These are phyloP conservation scores for Epithemia pelagica DNA, from an alignment of 108 stramenopile genomes.

Conservation along the genomic window DNA sequence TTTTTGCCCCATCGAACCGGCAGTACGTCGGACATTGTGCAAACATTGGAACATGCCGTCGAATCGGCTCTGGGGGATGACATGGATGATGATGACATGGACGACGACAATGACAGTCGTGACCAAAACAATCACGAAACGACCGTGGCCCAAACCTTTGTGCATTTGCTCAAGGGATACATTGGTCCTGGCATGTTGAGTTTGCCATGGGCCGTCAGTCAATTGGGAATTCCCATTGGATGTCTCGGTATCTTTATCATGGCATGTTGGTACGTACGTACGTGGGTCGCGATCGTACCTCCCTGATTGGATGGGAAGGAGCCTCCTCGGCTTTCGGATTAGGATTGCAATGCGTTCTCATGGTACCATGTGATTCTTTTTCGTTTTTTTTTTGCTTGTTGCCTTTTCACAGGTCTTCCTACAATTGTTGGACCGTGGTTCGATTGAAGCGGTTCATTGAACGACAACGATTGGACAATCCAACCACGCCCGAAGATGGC, in stretches of 20 bases:
- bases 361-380: neutral
- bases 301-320: no score
- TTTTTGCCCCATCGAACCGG: no score
- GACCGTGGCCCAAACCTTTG: slow-evolving; percentile 37
- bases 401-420: slow-evolving; percentile 25
- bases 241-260: slow-evolving; percentile 30
- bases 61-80: no score
- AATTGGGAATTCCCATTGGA: slow-evolving; percentile 43
- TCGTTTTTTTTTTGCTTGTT: neutral
- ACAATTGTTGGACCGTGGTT: slow-evolving; percentile 62
- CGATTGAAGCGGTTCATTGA: slow-evolving; percentile 48
- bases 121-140: slow-evolving; percentile 22
- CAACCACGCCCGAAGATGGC: neutral
- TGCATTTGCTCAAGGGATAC: slow-evolving; percentile 64
- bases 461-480: neutral
- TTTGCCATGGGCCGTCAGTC: slow-evolving; percentile 61
- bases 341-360: no score
- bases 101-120: no score
- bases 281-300: no score
- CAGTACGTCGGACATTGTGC: no score
- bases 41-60: no score
- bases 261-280: slow-evolving; percentile 25
- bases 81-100: no score
- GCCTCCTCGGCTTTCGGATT: no score
- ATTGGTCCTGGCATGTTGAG: slow-evolving; percentile 57